Base-by-base conservation (phyloP, 1,284 basidiomycete genomes). In the Coriolopsis trogii region DNA sequence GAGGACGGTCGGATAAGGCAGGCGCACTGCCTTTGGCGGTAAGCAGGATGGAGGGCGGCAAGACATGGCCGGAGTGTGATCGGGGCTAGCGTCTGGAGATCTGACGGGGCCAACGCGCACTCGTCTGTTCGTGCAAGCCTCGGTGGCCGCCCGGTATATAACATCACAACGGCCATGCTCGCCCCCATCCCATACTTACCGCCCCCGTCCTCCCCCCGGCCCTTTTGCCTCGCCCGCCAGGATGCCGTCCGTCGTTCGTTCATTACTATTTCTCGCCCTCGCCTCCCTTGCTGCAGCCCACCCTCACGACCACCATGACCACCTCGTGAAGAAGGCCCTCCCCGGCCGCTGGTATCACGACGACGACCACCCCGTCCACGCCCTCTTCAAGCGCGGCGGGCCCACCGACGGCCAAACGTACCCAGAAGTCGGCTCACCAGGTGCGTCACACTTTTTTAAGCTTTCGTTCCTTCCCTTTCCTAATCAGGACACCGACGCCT, bases 281-380 rank as follows among this genome's bases (percentile, higher is more conserved):
- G 31, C 54, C 36, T 26, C 48, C 21, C 29, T 47, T 15, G 38
- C 48, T 16, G 46, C 36, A 25, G 53, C 50, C 26, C 30, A 43
- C 45, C 50, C 55, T 15, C 39, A 55, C 56, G 49, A 50, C 34
- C 15, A 38, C 20, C 49, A 59, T 43, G 58, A 45, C 36, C 52
- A 59, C 44, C 40, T 25, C 45, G 41, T 12, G 31, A n/a, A n/a
- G n/a, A n/a, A n/a, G n/a, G n/a, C 56, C 21, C 72, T 80, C 20
- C 77, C 79, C 9, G 66, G 59, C 34, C 62, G 63, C 6, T 90
- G 88, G 87, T 81, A 78, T 60, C 86, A 86, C 28, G 62, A 66
- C 36, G 65, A 75, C 5, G 74, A 75, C 57, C 82, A 87, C 60
- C 80, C 79, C 5, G 81, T 75, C n/a, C 73, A 84, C 62, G 55